Percentiles rank a stretch among this genome's conserved stretches.
Conservation (phyloP, 768 basidiomycete genomes). For the Boletus tylopilopsis region DNA sequence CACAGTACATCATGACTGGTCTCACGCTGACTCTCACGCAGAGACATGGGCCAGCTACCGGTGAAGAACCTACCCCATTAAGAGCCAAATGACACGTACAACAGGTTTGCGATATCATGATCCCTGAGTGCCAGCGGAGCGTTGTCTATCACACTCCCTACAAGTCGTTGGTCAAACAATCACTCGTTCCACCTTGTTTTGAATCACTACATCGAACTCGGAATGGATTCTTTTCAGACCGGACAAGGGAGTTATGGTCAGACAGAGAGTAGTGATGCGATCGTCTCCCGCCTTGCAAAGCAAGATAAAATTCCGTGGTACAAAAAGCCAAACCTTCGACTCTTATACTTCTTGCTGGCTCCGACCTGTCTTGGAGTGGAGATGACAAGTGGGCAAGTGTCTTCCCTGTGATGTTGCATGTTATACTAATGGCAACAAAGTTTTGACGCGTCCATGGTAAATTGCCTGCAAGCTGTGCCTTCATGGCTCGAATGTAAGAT, state of each 20-base stretch:
- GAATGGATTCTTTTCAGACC: constrained; percentile 3
- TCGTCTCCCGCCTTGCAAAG: constrained; percentile 19
- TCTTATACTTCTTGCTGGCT: constrained; percentile 52
- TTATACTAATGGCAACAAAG: not conserved
- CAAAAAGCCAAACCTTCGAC: constrained; percentile 52
- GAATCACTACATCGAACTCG: too few species aligned
- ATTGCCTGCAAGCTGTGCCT: constrained; percentile 55
- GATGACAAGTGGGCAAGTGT: constrained; percentile 3
- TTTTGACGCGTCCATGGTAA: constrained; percentile 50
- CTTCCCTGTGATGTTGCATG: not conserved
- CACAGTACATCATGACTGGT: too few species aligned
- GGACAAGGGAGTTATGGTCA: not conserved
- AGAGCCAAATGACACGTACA: too few species aligned
- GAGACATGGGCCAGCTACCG: too few species aligned
- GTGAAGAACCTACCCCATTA: too few species aligned
- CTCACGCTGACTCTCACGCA: too few species aligned
- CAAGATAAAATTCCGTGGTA: constrained; percentile 55
- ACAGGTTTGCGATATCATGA: too few species aligned
- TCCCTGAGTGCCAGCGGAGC: too few species aligned
- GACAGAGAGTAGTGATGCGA: constrained; percentile 4
- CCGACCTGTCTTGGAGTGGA: constrained; percentile 31
- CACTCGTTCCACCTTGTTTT: too few species aligned
- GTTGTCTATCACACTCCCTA: too few species aligned
- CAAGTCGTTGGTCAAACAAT: too few species aligned
- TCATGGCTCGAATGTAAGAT: constrained; percentile 52